phyloP scores from a whole-genome alignment of 1,284 basidiomycete genomes.

The Cerioporus squamosus region DNA sequence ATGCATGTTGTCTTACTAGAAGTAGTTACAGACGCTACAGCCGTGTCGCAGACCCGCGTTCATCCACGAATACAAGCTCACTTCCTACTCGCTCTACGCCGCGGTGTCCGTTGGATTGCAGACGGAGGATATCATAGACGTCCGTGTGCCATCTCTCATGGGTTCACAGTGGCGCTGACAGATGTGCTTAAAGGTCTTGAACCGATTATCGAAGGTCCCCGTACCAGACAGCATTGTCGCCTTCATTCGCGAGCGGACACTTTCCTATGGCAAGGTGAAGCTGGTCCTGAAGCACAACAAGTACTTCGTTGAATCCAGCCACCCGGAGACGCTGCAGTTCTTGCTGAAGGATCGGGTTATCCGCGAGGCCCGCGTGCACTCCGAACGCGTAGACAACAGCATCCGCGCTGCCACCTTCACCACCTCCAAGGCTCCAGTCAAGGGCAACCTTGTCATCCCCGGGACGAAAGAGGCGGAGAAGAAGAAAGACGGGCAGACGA shows the following conservation, averaged over 20 bases:
- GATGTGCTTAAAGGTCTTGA: conserved; percentile 64
- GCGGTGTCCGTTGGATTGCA: conserved; percentile 98
- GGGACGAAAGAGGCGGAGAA: conserved; percentile 79
- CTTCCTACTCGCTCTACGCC: conserved; percentile 96
- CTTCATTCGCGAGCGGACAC: conserved; percentile 89
- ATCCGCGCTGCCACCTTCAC: conserved; percentile 83
- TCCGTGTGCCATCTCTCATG: conserved; percentile 46
- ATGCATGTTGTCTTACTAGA: conserved; percentile 38
- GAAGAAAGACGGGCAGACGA: conserved; percentile 58
- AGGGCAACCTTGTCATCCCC: conserved; percentile 83
- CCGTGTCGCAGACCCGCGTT: conserved; percentile 78
- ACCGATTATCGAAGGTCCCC: conserved; percentile 89
- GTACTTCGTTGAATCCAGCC: conserved; percentile 93
- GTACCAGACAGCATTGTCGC: conserved; percentile 83
- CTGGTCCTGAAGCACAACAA: conserved; percentile 96
- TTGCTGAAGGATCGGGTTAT: conserved; percentile 88
- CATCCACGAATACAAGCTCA: conserved; percentile 99
- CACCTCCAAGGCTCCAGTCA: conserved; percentile 79
- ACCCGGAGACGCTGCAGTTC: conserved; percentile 88
- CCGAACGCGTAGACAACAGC: conserved; percentile 64
- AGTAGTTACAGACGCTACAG: conserved; percentile 36
- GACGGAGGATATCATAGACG: conserved; percentile 98
- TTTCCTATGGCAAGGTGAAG: conserved; percentile 97
- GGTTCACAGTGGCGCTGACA: conserved; percentile 25
- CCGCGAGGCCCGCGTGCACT: conserved; percentile 77